Conservation (phyloP, 768 basidiomycete genomes). For the Daedalea quercina region DNA sequence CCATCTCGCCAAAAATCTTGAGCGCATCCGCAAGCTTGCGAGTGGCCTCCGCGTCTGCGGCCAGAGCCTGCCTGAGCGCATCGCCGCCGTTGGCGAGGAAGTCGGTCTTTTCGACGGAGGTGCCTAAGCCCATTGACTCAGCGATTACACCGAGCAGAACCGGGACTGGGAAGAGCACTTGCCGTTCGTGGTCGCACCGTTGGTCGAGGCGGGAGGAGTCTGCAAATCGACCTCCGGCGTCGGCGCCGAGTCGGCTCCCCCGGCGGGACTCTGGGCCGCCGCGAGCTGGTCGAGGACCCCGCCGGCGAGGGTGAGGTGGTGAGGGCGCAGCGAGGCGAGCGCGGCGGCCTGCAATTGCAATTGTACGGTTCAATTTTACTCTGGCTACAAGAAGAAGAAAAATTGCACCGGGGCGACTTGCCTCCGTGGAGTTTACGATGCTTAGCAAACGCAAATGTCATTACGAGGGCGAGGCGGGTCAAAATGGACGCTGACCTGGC, state of each 20-base stretch:
- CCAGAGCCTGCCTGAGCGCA: slow-evolving; percentile 30
- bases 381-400: background rate
- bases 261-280: slow-evolving; percentile 5
- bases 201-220: background rate
- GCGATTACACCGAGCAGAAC: background rate
- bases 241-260: slow-evolving; percentile 2
- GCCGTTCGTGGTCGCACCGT: slow-evolving; percentile 3
- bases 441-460: slow-evolving; percentile 16
- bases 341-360: slow-evolving; percentile 30
- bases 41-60: slow-evolving; percentile 30
- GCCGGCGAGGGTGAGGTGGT: slow-evolving; percentile 39
- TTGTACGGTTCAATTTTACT: background rate
- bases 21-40: slow-evolving; percentile 41
- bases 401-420: slow-evolving; percentile 3
- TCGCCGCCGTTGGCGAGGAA: slow-evolving; percentile 30
- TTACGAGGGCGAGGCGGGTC: no score
- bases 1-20: slow-evolving; percentile 35
- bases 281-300: slow-evolving; percentile 33
- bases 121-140: background rate
- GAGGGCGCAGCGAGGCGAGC: slow-evolving; percentile 31
- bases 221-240: slow-evolving; percentile 2
- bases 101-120: slow-evolving; percentile 18
- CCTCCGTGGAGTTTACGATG: slow-evolving; percentile 35
- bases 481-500: slow-evolving; percentile 30
- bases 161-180: background rate